A percentile compares a stretch with the other conserved stretches of the same genome.
These are phyloP conservation scores for Vigna reflexopilosa DNA, from an alignment of 306 rosid species.

Conservation along the genomic window DNA sequence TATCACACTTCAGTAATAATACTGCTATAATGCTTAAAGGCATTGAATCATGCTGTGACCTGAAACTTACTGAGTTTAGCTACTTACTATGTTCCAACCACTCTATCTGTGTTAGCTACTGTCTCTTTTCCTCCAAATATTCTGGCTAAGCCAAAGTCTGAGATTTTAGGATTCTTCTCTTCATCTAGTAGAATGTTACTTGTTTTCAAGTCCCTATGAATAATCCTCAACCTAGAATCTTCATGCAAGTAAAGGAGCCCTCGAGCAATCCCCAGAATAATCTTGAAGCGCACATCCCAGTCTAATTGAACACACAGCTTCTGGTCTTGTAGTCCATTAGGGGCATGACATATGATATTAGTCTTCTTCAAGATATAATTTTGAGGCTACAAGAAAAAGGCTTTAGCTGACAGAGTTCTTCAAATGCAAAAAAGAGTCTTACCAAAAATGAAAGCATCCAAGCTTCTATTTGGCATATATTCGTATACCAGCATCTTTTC, in stretches of 20 bases:
- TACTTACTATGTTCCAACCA: conserved; percentile 87
- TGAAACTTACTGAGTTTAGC: conserved; percentile 67
- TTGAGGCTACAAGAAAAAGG: neutral
- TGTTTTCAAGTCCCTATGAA: conserved; percentile 76
- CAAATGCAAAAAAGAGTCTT: conserved; percentile 34
- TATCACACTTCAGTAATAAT: too few species aligned
- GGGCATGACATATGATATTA: conserved; percentile 30
- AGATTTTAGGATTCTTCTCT: conserved; percentile 83
- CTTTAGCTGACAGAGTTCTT: neutral
- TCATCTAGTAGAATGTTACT: conserved; percentile 74
- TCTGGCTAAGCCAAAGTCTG: conserved; percentile 80
- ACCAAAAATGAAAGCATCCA: conserved; percentile 84
- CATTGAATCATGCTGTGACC: conserved; percentile 25
- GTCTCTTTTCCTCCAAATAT: conserved; percentile 75
- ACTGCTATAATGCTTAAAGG: neutral
- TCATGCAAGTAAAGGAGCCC: conserved; percentile 85
- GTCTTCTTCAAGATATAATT: neutral
- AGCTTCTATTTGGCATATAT: conserved; percentile 80
- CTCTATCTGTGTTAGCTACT: conserved; percentile 66
- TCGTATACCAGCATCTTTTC: conserved; percentile 81
- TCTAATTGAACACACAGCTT: conserved; percentile 57
- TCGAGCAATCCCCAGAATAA: conserved; percentile 78
- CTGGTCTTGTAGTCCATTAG: conserved; percentile 54
- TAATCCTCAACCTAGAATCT: conserved; percentile 79
- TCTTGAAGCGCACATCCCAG: conserved; percentile 72